These are phyloP conservation scores for Scytalidium sp. DNA, from an alignment of 2,329 filamentous ascomycete species.

Conservation along the genomic window DNA sequence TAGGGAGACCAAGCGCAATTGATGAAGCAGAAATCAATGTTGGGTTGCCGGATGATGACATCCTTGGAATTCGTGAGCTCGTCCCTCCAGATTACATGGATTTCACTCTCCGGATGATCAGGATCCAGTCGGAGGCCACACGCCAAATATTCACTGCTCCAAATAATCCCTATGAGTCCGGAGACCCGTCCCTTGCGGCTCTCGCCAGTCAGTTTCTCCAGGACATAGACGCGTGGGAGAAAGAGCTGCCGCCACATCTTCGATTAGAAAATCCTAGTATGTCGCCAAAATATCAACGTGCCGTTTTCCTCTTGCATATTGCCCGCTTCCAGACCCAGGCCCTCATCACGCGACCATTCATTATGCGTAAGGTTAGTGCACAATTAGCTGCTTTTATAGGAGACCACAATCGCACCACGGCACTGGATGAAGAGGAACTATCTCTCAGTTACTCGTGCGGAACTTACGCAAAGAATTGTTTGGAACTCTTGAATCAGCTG, in stretches of 20 bases:
- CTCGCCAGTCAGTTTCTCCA: conserved; percentile 19
- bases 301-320: conserved; percentile 24
- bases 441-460: conserved; percentile 21
- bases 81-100: conserved; percentile 24
- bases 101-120: conserved; percentile 18
- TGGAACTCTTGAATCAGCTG: conserved; percentile 19
- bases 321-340: conserved; percentile 25
- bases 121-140: conserved; percentile 21
- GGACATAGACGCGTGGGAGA: conserved; percentile 23
- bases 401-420: conserved; percentile 21
- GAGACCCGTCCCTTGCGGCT: conserved; percentile 15
- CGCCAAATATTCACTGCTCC: conserved; percentile 20
- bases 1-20: conserved; percentile 25
- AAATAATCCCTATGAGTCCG: conserved; percentile 11
- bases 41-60: conserved; percentile 22
- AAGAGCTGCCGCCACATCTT: conserved; percentile 19
- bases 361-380: conserved; percentile 23
- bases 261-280: conserved; percentile 15
- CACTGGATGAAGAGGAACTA: conserved; percentile 23
- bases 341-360: conserved; percentile 24
- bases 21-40: conserved; percentile 26
- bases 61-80: conserved; percentile 21
- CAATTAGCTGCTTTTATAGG: conserved; percentile 23
- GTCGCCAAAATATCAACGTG: conserved; percentile 19
- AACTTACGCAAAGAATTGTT: conserved; percentile 17